These are phyloP conservation scores for Mucor ambiguus DNA, from an alignment of 371 early-diverging fungal genomes.

Conservation along the genomic window DNA sequence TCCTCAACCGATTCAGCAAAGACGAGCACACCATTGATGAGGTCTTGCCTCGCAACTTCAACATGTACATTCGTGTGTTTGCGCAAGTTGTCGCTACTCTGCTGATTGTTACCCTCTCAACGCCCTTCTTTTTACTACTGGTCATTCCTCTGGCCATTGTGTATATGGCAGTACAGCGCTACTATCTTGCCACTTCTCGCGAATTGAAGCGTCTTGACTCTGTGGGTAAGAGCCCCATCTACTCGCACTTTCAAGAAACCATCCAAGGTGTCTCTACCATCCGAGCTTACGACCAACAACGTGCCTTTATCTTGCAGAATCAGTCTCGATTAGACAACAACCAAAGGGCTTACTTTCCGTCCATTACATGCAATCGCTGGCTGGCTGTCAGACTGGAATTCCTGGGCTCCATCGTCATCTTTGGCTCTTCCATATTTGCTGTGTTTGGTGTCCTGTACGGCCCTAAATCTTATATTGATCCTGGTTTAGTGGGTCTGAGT, in stretches of 20 bases:
- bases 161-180: slow-evolving; percentile 69
- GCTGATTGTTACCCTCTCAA: slow-evolving; percentile 59
- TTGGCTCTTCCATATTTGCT: slow-evolving; percentile 66
- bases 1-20: slow-evolving; percentile 87
- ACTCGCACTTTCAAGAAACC: slow-evolving; percentile 83
- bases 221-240: slow-evolving; percentile 80
- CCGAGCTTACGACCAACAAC: slow-evolving; percentile 75
- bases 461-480: slow-evolving; percentile 49
- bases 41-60: slow-evolving; percentile 65
- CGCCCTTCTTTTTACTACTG: slow-evolving; percentile 62
- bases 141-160: slow-evolving; percentile 58
- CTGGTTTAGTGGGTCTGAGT: slow-evolving; percentile 83
- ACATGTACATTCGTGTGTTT: slow-evolving; percentile 56
- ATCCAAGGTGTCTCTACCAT: slow-evolving; percentile 78
- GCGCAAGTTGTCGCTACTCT: slow-evolving; percentile 60
- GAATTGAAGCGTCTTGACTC: slow-evolving; percentile 85
- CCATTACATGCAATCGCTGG: slow-evolving; percentile 87
- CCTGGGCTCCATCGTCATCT: slow-evolving; percentile 65
- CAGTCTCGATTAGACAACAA: slow-evolving; percentile 77
- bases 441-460: slow-evolving; percentile 57
- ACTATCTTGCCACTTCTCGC: slow-evolving; percentile 75
- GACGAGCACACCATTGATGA: slow-evolving; percentile 89
- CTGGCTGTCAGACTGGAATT: slow-evolving; percentile 91
- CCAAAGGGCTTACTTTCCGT: slow-evolving; percentile 80
- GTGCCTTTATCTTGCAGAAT: slow-evolving; percentile 74